phyloP scores from a whole-genome alignment of 257 asterid species.

The Paraleonurus japonicus region DNA sequence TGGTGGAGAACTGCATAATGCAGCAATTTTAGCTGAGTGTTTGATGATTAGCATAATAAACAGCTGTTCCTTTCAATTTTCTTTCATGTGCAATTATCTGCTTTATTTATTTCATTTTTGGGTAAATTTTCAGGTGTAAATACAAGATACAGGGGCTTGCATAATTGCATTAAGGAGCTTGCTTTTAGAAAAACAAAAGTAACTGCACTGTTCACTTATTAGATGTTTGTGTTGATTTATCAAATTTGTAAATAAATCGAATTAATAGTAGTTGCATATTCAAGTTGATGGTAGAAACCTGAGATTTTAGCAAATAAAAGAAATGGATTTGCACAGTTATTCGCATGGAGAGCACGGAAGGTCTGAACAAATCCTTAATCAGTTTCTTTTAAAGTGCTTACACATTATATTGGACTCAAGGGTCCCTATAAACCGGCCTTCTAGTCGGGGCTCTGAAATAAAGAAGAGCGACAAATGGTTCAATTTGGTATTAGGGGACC shows the following conservation, averaged over 20 bases:
- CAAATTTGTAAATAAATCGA: conserved; percentile 13
- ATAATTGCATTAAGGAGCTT: conserved; percentile 20
- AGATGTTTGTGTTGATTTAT: conserved; percentile 18
- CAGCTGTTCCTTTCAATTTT: neutral
- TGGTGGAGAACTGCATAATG: conserved; percentile 25
- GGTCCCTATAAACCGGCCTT: conserved; percentile 69
- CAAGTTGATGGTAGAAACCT: conserved; percentile 23
- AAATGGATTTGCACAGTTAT: conserved; percentile 76
- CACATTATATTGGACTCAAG: conserved; percentile 90
- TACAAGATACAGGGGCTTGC: conserved; percentile 5
- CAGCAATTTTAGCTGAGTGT: conserved; percentile 21
- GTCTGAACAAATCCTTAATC: conserved; percentile 89
- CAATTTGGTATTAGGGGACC: conserved; percentile 81
- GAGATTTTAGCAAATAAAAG: conserved; percentile 20
- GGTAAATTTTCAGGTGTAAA: conserved; percentile 34
- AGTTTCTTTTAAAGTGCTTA: conserved; percentile 78
- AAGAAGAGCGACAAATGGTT: conserved; percentile 90
- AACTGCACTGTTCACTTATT: neutral
- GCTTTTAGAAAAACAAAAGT: neutral
- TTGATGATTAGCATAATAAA: neutral
- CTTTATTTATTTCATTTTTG: conserved; percentile 3
- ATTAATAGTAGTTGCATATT: conserved; percentile 7
- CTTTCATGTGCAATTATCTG: conserved; percentile 9
- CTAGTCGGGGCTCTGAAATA: conserved; percentile 57
- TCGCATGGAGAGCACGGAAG: conserved; percentile 73